Evolutionary conservation across 2,329 filamentous ascomycete species (phyloP).

Genomic region (Meredithiella fracta): DNA sequence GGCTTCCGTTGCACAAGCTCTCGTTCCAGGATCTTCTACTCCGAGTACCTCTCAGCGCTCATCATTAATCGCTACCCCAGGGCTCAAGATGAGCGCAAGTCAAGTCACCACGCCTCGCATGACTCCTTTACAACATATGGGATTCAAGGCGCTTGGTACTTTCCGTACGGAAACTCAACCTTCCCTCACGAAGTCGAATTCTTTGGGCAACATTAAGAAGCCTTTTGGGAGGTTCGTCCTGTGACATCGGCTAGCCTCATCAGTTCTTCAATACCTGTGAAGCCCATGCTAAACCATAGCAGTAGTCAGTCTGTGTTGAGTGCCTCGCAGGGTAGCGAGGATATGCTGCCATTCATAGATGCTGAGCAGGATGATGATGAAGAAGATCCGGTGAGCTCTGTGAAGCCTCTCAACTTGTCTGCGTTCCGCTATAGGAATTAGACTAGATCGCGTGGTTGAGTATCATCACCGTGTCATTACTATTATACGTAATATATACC

Average conservation of each 20-base stretch:
- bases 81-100: constrained; percentile 17
- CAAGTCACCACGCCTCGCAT: constrained; percentile 23
- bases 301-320: neutral
- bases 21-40: constrained; percentile 4
- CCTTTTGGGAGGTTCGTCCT: constrained; percentile 8
- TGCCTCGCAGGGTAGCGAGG: constrained; percentile 32
- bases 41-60: constrained; percentile 21
- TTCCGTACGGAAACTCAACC: neutral
- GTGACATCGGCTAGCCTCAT: neutral
- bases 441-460: neutral
- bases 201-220: constrained; percentile 8
- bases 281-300: neutral
- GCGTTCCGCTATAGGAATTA: constrained; percentile 5
- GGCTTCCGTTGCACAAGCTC: neutral
- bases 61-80: constrained; percentile 19
- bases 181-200: constrained; percentile 4
- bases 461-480: neutral
- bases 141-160: constrained; percentile 26
- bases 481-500: neutral
- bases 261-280: neutral
- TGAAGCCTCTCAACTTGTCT: constrained; percentile 7
- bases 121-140: constrained; percentile 39
- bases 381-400: neutral
- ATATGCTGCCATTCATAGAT: constrained; percentile 38
- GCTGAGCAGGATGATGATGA: constrained; percentile 20